Base-by-base conservation (phyloP, 1,284 basidiomycete genomes). In the Volvariella volvacea region DNA sequence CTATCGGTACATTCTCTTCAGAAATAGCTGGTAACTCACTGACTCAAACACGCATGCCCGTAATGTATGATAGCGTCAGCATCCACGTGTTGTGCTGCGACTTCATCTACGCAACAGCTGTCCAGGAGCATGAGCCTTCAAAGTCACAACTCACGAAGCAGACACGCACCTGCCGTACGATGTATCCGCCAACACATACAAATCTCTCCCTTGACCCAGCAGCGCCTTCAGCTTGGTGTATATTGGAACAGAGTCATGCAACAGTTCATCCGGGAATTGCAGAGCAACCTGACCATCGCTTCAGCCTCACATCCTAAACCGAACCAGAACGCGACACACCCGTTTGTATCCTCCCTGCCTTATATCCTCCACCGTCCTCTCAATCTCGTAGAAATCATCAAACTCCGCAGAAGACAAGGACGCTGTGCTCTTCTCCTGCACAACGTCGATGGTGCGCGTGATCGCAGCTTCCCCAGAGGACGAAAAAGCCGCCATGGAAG, bases 81-180 rank as follows among this genome's bases (percentile, higher is more conserved):
- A 50, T 94, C 83, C 34, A 95, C 84, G 60, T 99, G 96, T 51
- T 93, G 84, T 3, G 95, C 94, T 6, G 92, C 89, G 2, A 99
- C 87, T 56, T 98, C 90, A 60, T 99, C 96, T 3, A 96, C 92
- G 59, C 95, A 99, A 60, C 95, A 99, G 56, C 92, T 96, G 47
- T 33, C 55, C 42, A 34, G n/a, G 25, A 28, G 10, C 3, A 31
- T 22, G n/a, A 15, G 22, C 43, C 22, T 28, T 19, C 14, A 17
- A 45, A 40, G 19, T 34, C 53, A 42, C 48, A 43, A 46, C 39
- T 41, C 48, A 49, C 45, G 52, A 46, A 40, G 43, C 39, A 47
- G 46, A 49, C 38, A 56, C 81, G 53, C 66, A 80, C 92, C 88
- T 93, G 61, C 94, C 95, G 63, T 98, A 98, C 21, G 93, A 96